Base-by-base conservation (phyloP, 768 basidiomycete species). In the Leccinum rimulosum region DNA sequence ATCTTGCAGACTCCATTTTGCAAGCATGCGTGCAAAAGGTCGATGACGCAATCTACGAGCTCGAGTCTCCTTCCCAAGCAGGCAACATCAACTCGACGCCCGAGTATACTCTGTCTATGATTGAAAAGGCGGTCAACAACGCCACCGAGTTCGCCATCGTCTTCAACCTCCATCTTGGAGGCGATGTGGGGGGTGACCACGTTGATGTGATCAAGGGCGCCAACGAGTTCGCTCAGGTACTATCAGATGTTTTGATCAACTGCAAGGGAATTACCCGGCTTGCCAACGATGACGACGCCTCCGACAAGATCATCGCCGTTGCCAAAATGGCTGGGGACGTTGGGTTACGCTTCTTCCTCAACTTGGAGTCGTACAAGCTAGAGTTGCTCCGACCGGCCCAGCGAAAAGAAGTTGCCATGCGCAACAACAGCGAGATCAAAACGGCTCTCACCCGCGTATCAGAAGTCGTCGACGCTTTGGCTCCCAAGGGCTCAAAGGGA, bases 191-290 rank as follows among this genome's bases (percentile, higher is more conserved):
- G 33, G 97, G 95, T 9, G 93, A 97, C 55, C 86, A 98, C 70
- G 97, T 99, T 61, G 93, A 97, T 53, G 97, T 98, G 57, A 98
- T 99, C 80, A 97, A 97, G 75, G 86, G 89, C 52, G 93, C 96
- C 60, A 98, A 98, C 75, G 95, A 96, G 68, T 87, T 98, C 57
- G 95, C 96, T 0, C 97, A 99, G 74, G 87, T 91, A 6, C 78
- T 98, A 50, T 81, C 92, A 3, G 97, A 99, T 59, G 95, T 97
- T 47, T 77, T 99, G 58, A 84, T 89, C 74, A 97, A 93, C 74
- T 88, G 93, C 55, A 98, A 98, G 77, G 97, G 97, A 31, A 88
- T 97, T 69, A 98, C 95, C 11, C 92, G 95, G 35, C 82, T 99
- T 52, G 86, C 93, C 52, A 86, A 87, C 61, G 88, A 95, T 62